A percentile compares a stretch with the other conserved stretches of the same genome.
Conservation (phyloP, 495 filamentous ascomycete species). For the Sporormia fimetaria region DNA sequence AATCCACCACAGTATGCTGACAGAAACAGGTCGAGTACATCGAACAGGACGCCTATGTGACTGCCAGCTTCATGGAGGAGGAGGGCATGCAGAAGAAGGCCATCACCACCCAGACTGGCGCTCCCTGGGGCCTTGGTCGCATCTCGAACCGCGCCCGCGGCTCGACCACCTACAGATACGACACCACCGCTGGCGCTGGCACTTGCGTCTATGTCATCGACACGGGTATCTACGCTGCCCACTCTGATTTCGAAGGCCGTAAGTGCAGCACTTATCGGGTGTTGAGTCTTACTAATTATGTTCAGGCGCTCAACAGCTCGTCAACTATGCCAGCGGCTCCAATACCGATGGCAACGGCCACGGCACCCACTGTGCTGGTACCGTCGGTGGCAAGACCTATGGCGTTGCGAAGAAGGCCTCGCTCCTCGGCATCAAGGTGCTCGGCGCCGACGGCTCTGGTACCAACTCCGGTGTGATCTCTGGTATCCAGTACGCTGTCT, state of each 20-base stretch:
- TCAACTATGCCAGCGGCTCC: conserved; percentile 22
- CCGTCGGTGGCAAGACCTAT: conserved; percentile 47
- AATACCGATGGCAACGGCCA: conserved; percentile 45
- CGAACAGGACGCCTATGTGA: conserved; percentile 21
- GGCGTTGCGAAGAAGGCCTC: conserved; percentile 53
- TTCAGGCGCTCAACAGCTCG: conserved; percentile 19
- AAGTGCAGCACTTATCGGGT: conserved; percentile 3
- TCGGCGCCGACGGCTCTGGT: conserved; percentile 37
- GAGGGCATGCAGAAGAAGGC: conserved; percentile 1
- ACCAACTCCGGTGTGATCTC: conserved; percentile 41
- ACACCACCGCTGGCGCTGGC: conserved; percentile 14
- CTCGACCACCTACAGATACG: conserved; percentile 13
- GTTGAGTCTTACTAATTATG: background rate
- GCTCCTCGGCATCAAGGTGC: conserved; percentile 55
- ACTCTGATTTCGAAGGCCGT: conserved; percentile 26
- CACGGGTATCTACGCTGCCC: conserved; percentile 22
- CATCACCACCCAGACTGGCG: conserved; percentile 17
- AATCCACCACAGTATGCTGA: too few relatives aligned
- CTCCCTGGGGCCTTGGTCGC: conserved; percentile 27
- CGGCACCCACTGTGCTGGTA: conserved; percentile 56
- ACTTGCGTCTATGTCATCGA: conserved; percentile 27
- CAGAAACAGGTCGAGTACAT: conserved; percentile 25
- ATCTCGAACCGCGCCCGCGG: conserved; percentile 18
- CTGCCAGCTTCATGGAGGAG: background rate
- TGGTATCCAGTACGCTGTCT: conserved; percentile 44